phyloP scores from a whole-genome alignment of 345 rosid species.

The Sisymbrium irio region DNA sequence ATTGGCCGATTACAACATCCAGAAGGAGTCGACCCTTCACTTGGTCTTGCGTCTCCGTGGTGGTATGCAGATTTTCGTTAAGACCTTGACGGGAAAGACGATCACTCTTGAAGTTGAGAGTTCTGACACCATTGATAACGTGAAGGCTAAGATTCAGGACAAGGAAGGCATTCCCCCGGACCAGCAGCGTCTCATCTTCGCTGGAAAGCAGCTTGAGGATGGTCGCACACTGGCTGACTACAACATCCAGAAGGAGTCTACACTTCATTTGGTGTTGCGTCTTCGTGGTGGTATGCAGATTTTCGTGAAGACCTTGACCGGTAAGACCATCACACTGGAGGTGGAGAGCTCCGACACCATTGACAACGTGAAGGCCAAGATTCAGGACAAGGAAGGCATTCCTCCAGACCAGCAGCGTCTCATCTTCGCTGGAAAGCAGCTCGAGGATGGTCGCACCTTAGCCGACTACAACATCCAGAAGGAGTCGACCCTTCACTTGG shows the following conservation, averaged over 20 bases:
- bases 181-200: neutral
- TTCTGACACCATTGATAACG: neutral
- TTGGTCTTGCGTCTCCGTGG: conserved; percentile 13
- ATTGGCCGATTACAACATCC: conserved; percentile 17
- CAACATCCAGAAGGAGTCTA: neutral
- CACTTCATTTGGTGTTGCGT: neutral
- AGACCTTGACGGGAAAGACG: neutral
- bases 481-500: conserved; percentile 22
- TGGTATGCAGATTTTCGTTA: neutral
- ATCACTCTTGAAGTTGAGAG: neutral
- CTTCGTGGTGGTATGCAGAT: neutral
- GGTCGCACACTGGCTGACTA: neutral
- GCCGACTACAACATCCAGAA: conserved; percentile 11
- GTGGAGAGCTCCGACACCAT: neutral
- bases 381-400: neutral
- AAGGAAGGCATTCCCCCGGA: neutral
- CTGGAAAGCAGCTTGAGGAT: neutral
- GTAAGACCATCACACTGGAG: neutral
- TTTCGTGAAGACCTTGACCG: neutral
- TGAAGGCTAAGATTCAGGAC: neutral
- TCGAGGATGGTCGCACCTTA: neutral
- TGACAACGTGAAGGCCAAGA: neutral
- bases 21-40: conserved; percentile 30
- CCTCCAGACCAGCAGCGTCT: neutral
- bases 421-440: neutral